Evolutionary conservation across 2,329 filamentous ascomycete genomes (phyloP), one percentile per base, ranked within the genome.

Genomic region (Phialocephala subalpina): DNA sequence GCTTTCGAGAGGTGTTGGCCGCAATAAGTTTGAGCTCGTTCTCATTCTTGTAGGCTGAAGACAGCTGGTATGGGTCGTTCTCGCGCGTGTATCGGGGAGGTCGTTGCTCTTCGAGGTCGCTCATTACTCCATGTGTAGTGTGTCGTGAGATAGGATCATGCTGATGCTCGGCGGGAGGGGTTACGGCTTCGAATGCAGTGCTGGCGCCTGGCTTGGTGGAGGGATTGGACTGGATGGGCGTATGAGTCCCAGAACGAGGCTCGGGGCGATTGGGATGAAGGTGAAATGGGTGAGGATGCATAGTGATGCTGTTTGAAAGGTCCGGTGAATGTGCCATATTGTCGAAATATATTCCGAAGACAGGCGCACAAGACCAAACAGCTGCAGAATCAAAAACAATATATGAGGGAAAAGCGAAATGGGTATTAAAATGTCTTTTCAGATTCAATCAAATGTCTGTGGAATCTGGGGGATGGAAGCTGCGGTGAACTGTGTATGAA

Each of bases 51-150:
- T 96, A 87, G 62, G 87, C 89, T 2, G 87, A 86, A 0, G 92
- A 88, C 3, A 98, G 88, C 62, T 90, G 87, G 79, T 93, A 96
- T 0, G 95, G 95, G 73, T 98, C 95, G 74, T 87, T 91, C 70
- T 90, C 88, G 29, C 70, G 70, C 8, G 67, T 73, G 62, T 75
- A 75, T 63, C 69, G 68, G 2, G 74, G 70, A 4, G 74, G 70
- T 22, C 69, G 63, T 74, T 76, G 73, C 9, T 70, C 72, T 73
- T 86, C 83, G 64, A 83, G 78, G 67, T 85, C 83, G 49, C 71
- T 73, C 68, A 72, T 67, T n/a, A 20, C 40, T 16, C 61, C 63
- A 56, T 62, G 60, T 33, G 66, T 63, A 29, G 69, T 67, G 56
- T 75, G 71, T 58, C 75, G 69, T 14, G 75, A 68, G 49, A 74